Evolutionary conservation across 148 eudicot genomes (phyloP).

Genomic region (Polygonum maritimum): DNA sequence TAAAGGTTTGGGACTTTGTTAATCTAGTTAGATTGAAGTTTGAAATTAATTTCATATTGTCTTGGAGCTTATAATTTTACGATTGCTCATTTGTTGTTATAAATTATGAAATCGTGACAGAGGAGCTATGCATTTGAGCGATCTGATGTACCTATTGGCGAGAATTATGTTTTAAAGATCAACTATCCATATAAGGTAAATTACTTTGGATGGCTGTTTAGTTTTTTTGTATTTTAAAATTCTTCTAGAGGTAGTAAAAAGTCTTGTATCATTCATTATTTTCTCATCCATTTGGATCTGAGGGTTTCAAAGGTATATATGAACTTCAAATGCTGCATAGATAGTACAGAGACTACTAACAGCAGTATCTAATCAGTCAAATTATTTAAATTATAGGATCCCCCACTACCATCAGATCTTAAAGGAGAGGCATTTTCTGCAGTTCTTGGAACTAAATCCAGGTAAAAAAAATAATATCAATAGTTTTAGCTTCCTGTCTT

Average conservation of each 20-base stretch:
- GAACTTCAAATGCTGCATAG: background rate
- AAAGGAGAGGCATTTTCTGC: constrained; percentile 68
- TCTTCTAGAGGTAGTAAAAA: background rate
- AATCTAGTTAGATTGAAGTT: background rate
- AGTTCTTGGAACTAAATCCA: constrained; percentile 80
- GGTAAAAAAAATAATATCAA: constrained; percentile 28
- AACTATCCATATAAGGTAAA: constrained; percentile 84
- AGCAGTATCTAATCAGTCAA: background rate
- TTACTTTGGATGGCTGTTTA: background rate
- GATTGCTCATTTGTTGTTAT: background rate
- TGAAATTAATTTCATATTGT: background rate
- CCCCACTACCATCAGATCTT: constrained; percentile 76
- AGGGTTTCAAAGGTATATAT: background rate
- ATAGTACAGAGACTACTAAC: background rate
- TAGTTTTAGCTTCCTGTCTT: background rate
- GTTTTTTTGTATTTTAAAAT: background rate
- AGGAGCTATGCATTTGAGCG: constrained; percentile 94
- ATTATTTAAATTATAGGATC: constrained; percentile 40
- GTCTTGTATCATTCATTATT: background rate
- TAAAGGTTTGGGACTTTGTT: constrained; percentile 52
- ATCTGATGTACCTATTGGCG: constrained; percentile 68
- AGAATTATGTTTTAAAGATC: constrained; percentile 72
- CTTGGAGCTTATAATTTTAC: background rate
- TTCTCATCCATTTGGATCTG: background rate
- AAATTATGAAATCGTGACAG: constrained; percentile 24